phyloP scores from a whole-genome alignment of 1,139 yeast species.

The Yamadazyma sp. region DNA sequence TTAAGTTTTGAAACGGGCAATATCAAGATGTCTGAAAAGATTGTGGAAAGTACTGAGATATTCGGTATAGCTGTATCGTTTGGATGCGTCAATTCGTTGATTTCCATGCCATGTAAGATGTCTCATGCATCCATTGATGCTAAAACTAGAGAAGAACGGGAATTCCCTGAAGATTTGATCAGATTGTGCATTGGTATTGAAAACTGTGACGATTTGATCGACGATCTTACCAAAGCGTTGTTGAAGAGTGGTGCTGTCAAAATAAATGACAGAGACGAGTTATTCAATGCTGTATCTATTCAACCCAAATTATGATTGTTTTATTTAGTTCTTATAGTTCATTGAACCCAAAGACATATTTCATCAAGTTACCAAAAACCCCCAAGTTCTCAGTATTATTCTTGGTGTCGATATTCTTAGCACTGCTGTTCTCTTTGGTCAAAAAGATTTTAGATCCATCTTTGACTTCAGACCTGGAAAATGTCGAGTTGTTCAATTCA shows the following conservation, averaged over 20 bases:
- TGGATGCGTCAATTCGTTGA: conserved; percentile 90
- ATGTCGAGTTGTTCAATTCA: conserved; percentile 14
- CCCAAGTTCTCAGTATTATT: conserved; percentile 33
- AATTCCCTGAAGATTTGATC: conserved; percentile 87
- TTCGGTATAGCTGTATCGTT: conserved; percentile 92
- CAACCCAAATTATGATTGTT: conserved; percentile 36
- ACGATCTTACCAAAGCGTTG: conserved; percentile 72
- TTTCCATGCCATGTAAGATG: conserved; percentile 92
- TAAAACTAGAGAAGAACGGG: conserved; percentile 80
- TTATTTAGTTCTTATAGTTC: conserved; percentile 20
- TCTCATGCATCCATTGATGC: conserved; percentile 96
- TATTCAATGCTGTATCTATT: conserved; percentile 42
- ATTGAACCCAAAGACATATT: conserved; percentile 46
- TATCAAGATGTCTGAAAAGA: conserved; percentile 62
- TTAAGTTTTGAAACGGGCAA: conserved; percentile 85
- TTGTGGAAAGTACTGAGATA: conserved; percentile 72
- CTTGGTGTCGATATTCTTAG: conserved; percentile 20
- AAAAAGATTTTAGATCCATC: conserved; percentile 44
- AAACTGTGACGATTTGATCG: conserved; percentile 62
- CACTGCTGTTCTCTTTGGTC: conserved; percentile 18
- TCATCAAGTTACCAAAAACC: conserved; percentile 32
- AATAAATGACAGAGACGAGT: conserved; percentile 42
- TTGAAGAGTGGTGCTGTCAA: conserved; percentile 62
- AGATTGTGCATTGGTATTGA: conserved; percentile 89
- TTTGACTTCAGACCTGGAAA: conserved; percentile 35